Base-by-base conservation (phyloP, 164 flowering plant species). In the Kalanchoe fedtschenkoi region DNA sequence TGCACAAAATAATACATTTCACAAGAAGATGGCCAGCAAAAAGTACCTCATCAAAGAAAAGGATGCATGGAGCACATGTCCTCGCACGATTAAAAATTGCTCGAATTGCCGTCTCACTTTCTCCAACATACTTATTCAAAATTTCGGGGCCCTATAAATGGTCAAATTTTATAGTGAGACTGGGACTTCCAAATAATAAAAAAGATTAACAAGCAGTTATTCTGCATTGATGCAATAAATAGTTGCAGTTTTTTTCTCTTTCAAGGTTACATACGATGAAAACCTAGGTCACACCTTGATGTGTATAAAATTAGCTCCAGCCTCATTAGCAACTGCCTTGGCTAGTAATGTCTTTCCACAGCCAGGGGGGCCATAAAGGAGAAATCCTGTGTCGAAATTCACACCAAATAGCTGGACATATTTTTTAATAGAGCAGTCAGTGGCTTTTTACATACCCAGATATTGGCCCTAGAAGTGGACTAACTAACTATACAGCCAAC, bases 281-380 rank as follows among this genome's bases (percentile, higher is more conserved):
- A 19, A n/a, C 11, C 34, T 17, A 22, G 15, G 29, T 14, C 10
- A 3, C 46, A 88, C 98, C 96, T 92, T 88, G 35, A 93, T 76
- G 65, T 93, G 89, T 75, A 93, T 90, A 65, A 90, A 93, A 76
- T 85, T 93, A 29, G 96, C 97, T 65, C 96, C 97, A 5, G 98
- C 90, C 72, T 88, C 98, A 78, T 88, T 83, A 43, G 98, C 98
- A 61, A 90, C 89, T 34, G 98, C 97, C 75, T 88, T 89, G 42
- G 98, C 98, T 69, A 93, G 90, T 62, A 93, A 70, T 35, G 98
- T 90, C 74, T 93, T 93, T 58, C 97, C 98, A 71, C 98, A 93
- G 39, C 98, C 97, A 26, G 97, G 98, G 42, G 98, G 98, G 47
- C 98, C 98, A 76, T 83, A 88, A 21, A 93, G 87, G 82, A 90